phyloP scores from a whole-genome alignment of 1,284 basidiomycete species.

The Ganoderma meredithae region DNA sequence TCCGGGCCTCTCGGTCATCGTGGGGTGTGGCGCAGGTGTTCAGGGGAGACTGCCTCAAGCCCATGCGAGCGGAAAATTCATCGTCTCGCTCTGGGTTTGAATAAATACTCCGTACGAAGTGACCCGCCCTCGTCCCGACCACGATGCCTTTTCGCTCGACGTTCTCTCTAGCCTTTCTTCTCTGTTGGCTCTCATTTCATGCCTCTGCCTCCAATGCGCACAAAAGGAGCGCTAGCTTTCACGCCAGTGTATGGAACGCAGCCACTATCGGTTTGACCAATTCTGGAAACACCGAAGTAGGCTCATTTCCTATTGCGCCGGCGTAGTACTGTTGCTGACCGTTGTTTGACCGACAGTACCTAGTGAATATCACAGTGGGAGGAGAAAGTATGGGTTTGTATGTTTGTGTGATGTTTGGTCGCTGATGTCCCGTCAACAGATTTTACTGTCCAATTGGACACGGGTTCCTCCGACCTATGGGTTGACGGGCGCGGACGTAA shows the following conservation, averaged over 20 bases:
- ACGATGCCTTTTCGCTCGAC: background rate
- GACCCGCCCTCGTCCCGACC: background rate
- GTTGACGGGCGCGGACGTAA: conserved; percentile 19
- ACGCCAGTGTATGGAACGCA: background rate
- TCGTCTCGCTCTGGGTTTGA: background rate
- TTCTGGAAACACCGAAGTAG: background rate
- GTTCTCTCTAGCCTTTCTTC: background rate
- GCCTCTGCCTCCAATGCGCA: background rate
- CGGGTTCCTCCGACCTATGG: conserved; percentile 38
- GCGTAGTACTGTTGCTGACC: background rate
- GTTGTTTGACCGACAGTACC: background rate
- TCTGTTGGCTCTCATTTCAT: background rate
- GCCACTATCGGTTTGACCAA: background rate
- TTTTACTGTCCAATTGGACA: conserved; percentile 34
- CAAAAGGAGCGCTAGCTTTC: background rate
- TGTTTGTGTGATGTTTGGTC: background rate
- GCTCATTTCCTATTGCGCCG: background rate
- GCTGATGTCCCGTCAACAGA: background rate
- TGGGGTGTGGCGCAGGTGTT: no score
- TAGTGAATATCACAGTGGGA: background rate
- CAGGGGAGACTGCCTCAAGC: no score
- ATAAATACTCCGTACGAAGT: no score
- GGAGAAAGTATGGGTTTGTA: background rate
- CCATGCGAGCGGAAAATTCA: background rate
- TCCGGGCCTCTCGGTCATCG: no score